Percentiles rank a stretch among this genome's conserved stretches.
Evolutionary conservation across 2,329 filamentous ascomycete species (phyloP).

Genomic region (Aaosphaeria arxii): DNA sequence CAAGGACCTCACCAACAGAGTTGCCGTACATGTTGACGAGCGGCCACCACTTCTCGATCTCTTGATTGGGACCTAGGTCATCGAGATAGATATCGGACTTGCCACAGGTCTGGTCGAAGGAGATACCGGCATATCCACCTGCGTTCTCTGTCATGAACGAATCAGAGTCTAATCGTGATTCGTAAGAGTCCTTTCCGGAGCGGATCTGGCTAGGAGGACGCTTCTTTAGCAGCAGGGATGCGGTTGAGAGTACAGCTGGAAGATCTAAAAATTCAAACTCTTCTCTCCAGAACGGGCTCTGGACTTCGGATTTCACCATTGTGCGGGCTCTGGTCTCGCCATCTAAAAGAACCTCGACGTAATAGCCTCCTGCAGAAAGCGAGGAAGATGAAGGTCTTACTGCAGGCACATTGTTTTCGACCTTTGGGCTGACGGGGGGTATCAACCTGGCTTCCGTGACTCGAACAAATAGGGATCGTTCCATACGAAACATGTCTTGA

Average conservation of each 20-base stretch:
- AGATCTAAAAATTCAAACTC: conserved; percentile 75
- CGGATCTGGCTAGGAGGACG: conserved; percentile 41
- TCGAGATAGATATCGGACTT: conserved; percentile 80
- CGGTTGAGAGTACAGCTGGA: conserved; percentile 64
- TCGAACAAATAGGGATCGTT: conserved; percentile 57
- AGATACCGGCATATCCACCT: conserved; percentile 44
- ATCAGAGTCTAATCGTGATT: conserved; percentile 27
- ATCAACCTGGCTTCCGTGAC: conserved; percentile 61
- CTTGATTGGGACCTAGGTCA: conserved; percentile 71
- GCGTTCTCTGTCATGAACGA: conserved; percentile 33
- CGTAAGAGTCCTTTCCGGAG: conserved; percentile 36
- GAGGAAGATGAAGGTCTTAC: conserved; percentile 29
- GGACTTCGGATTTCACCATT: conserved; percentile 66
- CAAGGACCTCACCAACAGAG: conserved; percentile 75
- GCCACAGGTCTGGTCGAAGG: conserved; percentile 56
- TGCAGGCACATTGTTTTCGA: conserved; percentile 23
- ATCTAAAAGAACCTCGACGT: conserved; percentile 76
- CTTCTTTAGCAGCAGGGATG: conserved; percentile 71
- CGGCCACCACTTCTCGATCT: conserved; percentile 82
- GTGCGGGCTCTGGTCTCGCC: conserved; percentile 76
- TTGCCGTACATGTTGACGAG: conserved; percentile 75
- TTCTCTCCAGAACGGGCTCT: conserved; percentile 78
- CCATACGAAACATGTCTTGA: conserved; percentile 65
- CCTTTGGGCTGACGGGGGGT: conserved; percentile 36
- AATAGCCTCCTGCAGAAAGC: conserved; percentile 60